A percentile compares a stretch with the other conserved stretches of the same genome.
These are phyloP conservation scores for Xylaria intraflava DNA, from an alignment of 495 filamentous ascomycete species.

Conservation along the genomic window DNA sequence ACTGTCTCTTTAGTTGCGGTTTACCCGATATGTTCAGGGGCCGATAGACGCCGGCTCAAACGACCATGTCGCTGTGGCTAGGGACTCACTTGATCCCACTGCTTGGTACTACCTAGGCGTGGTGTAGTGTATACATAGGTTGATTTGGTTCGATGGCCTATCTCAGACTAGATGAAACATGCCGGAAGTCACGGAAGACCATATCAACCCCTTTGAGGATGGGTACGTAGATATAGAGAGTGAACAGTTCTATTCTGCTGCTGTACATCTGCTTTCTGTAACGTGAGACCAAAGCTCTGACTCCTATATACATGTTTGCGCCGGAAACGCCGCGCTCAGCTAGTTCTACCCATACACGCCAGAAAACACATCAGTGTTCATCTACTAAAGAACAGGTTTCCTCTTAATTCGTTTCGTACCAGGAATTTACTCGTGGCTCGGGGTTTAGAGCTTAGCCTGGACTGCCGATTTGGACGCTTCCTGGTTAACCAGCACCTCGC, in stretches of 20 bases:
- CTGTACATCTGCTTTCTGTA: neutral
- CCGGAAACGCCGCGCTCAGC: constrained; percentile 12
- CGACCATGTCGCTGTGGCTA: constrained; percentile 36
- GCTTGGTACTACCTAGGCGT: constrained; percentile 27
- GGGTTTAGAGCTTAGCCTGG: constrained; percentile 34
- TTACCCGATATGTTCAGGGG: constrained; percentile 30
- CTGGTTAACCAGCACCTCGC: constrained; percentile 71
- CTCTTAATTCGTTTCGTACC: neutral
- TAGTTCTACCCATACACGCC: constrained; percentile 7
- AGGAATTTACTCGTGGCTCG: neutral
- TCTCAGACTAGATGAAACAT: too few species aligned
- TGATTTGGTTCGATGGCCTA: too few species aligned
- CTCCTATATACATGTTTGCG: neutral
- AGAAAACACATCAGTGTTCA: neutral
- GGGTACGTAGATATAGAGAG: too few species aligned
- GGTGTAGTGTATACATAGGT: too few species aligned
- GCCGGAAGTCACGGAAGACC: too few species aligned
- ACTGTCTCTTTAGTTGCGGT: constrained; percentile 7
- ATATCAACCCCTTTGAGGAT: too few species aligned
- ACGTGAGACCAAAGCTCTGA: neutral
- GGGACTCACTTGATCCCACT: constrained; percentile 44
- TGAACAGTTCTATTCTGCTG: neutral
- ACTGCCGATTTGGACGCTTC: constrained; percentile 67
- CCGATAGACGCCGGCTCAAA: constrained; percentile 52
- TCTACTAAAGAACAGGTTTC: neutral